Evolutionary conservation across 495 filamentous ascomycete genomes (phyloP).

Genomic region (Wilcoxina mikolae): DNA sequence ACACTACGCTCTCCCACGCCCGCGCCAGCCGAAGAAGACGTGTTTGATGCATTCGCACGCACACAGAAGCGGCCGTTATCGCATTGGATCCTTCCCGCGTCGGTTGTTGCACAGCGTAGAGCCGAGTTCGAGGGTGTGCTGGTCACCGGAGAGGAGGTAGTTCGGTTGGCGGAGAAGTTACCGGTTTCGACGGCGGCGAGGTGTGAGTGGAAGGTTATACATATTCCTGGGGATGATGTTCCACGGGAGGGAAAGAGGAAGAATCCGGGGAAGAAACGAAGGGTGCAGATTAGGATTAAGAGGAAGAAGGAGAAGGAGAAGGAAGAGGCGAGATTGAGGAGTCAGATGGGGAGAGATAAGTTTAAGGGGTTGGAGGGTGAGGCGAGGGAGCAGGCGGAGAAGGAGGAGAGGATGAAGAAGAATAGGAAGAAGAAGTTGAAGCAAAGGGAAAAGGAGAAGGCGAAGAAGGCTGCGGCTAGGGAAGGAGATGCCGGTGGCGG

Average conservation of each 20-base stretch:
- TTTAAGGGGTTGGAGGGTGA: background rate
- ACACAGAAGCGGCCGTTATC: conserved; percentile 8
- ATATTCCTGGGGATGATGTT: background rate
- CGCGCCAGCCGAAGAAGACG: conserved; percentile 13
- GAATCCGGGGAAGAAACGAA: conserved; percentile 2
- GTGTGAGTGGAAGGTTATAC: conserved; percentile 3
- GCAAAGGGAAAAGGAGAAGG: background rate
- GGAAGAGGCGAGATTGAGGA: conserved; percentile 5
- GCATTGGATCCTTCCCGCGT: conserved; percentile 13
- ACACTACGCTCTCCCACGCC: conserved; percentile 14
- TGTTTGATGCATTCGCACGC: conserved; percentile 11
- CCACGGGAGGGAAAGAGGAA: conserved; percentile 2
- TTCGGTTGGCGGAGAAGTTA: background rate
- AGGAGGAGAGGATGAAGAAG: conserved; percentile 5
- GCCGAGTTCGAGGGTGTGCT: background rate
- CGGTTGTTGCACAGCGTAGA: background rate
- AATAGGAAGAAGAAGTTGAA: conserved; percentile 2
- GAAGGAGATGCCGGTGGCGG: background rate
- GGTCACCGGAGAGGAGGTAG: background rate
- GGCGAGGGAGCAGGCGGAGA: background rate
- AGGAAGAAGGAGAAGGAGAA: conserved; percentile 1
- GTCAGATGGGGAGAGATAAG: background rate
- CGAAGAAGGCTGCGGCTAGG: background rate
- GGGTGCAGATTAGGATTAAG: conserved; percentile 1
- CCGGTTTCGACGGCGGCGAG: background rate